Percentiles rank a stretch among this genome's conserved stretches.
These are phyloP conservation scores for Dioszegia crocea DNA, from an alignment of 768 basidiomycete species.

Conservation along the genomic window DNA sequence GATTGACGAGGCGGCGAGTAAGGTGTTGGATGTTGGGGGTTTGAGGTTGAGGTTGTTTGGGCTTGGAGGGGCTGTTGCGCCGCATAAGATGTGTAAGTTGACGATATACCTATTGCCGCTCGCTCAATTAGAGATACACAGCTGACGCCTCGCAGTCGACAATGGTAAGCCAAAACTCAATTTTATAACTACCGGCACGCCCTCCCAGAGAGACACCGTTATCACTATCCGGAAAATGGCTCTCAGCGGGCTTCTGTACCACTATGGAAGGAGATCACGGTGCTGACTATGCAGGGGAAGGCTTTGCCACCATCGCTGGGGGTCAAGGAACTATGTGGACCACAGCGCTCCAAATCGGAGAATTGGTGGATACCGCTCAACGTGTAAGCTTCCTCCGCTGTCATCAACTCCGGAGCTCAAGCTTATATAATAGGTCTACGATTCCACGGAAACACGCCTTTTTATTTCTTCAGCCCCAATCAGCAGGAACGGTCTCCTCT, in stretches of 20 bases:
- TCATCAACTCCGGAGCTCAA: neutral
- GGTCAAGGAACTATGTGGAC: slow-evolving; percentile 99
- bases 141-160: slow-evolving; percentile 27
- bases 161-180: too few species aligned
- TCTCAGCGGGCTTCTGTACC: too few species aligned
- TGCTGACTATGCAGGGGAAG: slow-evolving; percentile 58
- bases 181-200: too few species aligned
- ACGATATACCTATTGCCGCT: neutral
- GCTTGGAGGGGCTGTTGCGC: slow-evolving; percentile 88
- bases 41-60: slow-evolving; percentile 92
- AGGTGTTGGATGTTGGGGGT: slow-evolving; percentile 84
- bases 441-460: slow-evolving; percentile 86
- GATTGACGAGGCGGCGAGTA: slow-evolving; percentile 92
- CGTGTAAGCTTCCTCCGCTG: slow-evolving; percentile 56
- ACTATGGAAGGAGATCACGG: too few species aligned
- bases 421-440: slow-evolving; percentile 55
- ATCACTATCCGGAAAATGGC: too few species aligned
- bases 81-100: slow-evolving; percentile 65
- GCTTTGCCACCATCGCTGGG: slow-evolving; percentile 92
- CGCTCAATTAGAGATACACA: neutral
- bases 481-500: slow-evolving; percentile 85
- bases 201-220: too few species aligned
- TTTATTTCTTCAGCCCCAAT: slow-evolving; percentile 88
- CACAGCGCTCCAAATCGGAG: slow-evolving; percentile 92
- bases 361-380: slow-evolving; percentile 94